These are phyloP conservation scores for Ehretia macrophylla DNA, from an alignment of 257 asterid species.

Conservation along the genomic window DNA sequence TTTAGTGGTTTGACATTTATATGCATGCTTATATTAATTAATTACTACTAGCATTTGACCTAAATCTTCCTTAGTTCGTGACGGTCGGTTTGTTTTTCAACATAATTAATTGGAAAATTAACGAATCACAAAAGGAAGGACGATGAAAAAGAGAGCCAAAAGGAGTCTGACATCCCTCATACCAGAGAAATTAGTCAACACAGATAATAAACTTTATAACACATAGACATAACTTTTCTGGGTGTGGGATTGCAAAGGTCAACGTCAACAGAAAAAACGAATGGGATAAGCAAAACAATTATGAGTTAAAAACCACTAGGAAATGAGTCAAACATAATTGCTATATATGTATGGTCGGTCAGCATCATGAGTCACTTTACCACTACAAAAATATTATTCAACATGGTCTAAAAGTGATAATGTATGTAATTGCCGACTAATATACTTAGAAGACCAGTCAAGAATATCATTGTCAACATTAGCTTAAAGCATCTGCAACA, in stretches of 20 bases:
- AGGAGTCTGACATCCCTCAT: slow-evolving; percentile 17
- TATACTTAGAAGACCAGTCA: neutral
- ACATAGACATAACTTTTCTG: too few relatives aligned
- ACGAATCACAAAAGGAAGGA: slow-evolving; percentile 20
- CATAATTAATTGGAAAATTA: slow-evolving; percentile 17
- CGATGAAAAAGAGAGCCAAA: slow-evolving; percentile 12
- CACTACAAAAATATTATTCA: too few relatives aligned
- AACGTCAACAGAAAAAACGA: too few relatives aligned
- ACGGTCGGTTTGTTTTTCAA: slow-evolving; percentile 11
- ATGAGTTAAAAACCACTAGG: too few relatives aligned
- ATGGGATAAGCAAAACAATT: too few relatives aligned
- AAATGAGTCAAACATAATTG: too few relatives aligned
- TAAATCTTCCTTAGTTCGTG: neutral
- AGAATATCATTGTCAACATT: neutral
- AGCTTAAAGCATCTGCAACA: neutral
- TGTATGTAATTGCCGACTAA: neutral
- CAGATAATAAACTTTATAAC: too few relatives aligned
- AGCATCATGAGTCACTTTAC: too few relatives aligned
- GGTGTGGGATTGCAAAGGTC: too few relatives aligned
- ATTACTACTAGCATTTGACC: slow-evolving; percentile 14
- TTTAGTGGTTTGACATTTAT: slow-evolving; percentile 26
- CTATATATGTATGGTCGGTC: too few relatives aligned
- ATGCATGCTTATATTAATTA: neutral
- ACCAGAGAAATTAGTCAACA: too few relatives aligned
- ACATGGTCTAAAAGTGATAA: neutral